Base-by-base conservation (phyloP, 352 stramenopile genomes). In the Pythium scleroteichum region DNA sequence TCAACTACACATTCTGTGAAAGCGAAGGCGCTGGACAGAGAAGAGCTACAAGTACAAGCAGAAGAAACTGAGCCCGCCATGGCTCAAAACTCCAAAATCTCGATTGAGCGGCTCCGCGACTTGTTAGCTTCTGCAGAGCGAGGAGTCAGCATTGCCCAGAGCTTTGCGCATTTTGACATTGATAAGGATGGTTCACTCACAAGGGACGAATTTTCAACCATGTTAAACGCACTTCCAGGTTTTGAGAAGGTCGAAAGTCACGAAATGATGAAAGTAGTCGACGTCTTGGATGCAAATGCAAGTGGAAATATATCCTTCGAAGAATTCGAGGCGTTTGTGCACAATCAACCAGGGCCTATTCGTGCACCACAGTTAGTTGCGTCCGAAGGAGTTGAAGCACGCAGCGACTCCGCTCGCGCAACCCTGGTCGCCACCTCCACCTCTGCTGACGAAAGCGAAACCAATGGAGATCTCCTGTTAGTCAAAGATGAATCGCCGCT, bases 241-340 rank as follows among this genome's bases (percentile, higher is more conserved):
- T 86, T 86, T 63, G 69, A 80, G 10, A 50, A 49, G 1, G 59
- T 79, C 7, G 40, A 38, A 10, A 68, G 78, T 8, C 64, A 69
- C 23, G 78, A 87, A 4, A 70, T 78, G 0, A 32, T 55, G 1
- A 35, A 45, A 8, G 60, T 88, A 24, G 75, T 88, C 13, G 61
- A 68, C 26, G 53, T 68, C 1, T 57, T 94, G 13, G 82, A 94
- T 27, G 73, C 73, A 14, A 77, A 91, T 59, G 55, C 26, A 23
- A 84, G 72, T 22, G 79, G 78, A 12, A 73, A 45, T 19, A 78
- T 94, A 20, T 84, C 77, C 3, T 53, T 87, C 33, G 52, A 73
- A n/a, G 79, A 92, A 35, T 90, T 92, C 49, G 35, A 69, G 7
- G 46, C 64, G 0, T 76, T 88, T 32, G 62, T 81, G 7, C 41